Evolutionary conservation across 1,284 basidiomycete species (phyloP), one percentile per base, ranked within the genome.

Genomic region (Boletellus sp.): DNA sequence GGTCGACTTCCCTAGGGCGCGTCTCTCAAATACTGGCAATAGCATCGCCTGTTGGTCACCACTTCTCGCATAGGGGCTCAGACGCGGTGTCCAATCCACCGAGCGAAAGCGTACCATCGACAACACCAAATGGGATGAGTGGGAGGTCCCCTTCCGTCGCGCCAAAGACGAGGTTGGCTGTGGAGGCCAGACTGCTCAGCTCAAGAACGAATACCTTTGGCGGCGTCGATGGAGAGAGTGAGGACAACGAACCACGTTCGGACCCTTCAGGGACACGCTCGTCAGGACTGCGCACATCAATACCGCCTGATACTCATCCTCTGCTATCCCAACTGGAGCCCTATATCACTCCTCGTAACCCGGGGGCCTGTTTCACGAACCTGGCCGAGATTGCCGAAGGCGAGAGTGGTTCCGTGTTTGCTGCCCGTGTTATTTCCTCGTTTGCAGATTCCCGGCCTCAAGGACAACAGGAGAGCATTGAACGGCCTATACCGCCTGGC

Each of bases 361-460:
- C 87, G 5, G 71, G 77, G 10, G 74, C 78, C 1, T 75, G 80
- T 50, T 90, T 85, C 65, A 67, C 74, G 6, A 80, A 88, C 56
- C 69, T 89, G 42, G 77, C 77, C 45, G 88, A 89, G 68, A 85
- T 91, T 32, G 88, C 87, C 0, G 85, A 91, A 65, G 88, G 89
- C 40, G 88, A 89, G 60, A 85, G 80, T 44, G 89, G 89, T 2
- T 83, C 79, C 4, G 85, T 91, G 19, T 91, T 74, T 61, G 77
- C 81, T 21, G 86, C 86, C 1, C 71, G 74, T 8, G 70, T 86
- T 3, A 59, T 74, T 12, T 55, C 59, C 42, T 72, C 72, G 55
- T 63, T 51, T 60, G 78, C 61, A 62, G 73, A 76, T n/a, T 28
- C 26, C 15, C 37, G 1, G 18, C 18, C 41, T 15, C 44, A 36